Evolutionary conservation across 345 rosid species (phyloP).

Genomic region (Eucalyptus polybractea): DNA sequence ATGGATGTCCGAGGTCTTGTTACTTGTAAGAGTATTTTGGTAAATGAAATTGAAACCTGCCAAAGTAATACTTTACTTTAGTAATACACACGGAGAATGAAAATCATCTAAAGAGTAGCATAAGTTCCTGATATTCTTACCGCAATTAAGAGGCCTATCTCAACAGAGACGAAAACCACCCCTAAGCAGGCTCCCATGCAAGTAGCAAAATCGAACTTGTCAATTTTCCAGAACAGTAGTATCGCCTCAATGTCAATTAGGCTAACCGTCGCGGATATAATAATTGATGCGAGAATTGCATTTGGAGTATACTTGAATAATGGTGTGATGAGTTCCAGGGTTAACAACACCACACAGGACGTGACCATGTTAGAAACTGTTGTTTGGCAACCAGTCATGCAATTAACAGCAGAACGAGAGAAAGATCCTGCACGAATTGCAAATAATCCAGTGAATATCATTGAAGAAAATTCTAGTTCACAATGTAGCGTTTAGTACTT

Average conservation of each 20-base stretch:
- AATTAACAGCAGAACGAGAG: slow-evolving; percentile 79
- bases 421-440: slow-evolving; percentile 35
- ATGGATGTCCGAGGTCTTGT: slow-evolving; percentile 71
- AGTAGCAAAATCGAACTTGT: slow-evolving; percentile 62
- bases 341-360: slow-evolving; percentile 50
- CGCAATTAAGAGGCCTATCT: slow-evolving; percentile 62
- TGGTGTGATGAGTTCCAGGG: slow-evolving; percentile 49
- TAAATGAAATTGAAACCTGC: slow-evolving; percentile 68
- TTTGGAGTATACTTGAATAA: slow-evolving; percentile 66
- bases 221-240: slow-evolving; percentile 56
- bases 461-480: background rate
- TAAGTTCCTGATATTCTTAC: slow-evolving; percentile 5
- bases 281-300: slow-evolving; percentile 59
- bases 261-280: slow-evolving; percentile 52
- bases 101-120: background rate
- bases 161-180: slow-evolving; percentile 54
- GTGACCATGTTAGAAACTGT: slow-evolving; percentile 64
- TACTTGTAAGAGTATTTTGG: slow-evolving; percentile 74
- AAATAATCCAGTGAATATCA: background rate
- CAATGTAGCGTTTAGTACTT: background rate
- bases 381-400: slow-evolving; percentile 69
- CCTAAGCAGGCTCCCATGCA: slow-evolving; percentile 79
- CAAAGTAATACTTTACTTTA: background rate
- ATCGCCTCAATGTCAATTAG: slow-evolving; percentile 43
- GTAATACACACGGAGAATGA: background rate